Evolutionary conservation across 306 rosid species (phyloP).

Genomic region (Bauhinia variegata): DNA sequence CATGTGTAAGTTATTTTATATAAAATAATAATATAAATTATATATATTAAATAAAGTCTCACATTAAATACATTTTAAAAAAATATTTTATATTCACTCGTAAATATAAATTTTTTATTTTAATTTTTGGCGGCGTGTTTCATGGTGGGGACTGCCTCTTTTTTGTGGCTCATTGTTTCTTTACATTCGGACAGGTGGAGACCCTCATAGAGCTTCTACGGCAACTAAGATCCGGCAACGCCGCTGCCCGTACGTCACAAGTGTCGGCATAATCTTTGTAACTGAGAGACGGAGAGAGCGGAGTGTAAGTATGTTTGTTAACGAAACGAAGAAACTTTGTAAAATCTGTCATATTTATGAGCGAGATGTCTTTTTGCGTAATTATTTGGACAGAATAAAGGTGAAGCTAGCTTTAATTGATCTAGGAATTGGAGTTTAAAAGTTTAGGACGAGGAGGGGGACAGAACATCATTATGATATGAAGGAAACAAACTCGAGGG

Average conservation of each 20-base stretch:
- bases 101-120: too few relatives aligned
- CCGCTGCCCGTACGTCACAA: constrained; percentile 50
- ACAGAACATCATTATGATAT: background rate
- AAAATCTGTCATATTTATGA: background rate
- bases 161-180: constrained; percentile 44
- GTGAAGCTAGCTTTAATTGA: background rate
- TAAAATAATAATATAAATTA: too few relatives aligned
- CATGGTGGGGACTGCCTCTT: background rate
- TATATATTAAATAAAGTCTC: too few relatives aligned
- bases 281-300: constrained; percentile 38
- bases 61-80: background rate
- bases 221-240: constrained; percentile 86
- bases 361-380: background rate
- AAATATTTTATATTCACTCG: too few relatives aligned
- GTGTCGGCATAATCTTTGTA: constrained; percentile 46
- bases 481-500: background rate
- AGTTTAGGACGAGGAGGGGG: background rate
- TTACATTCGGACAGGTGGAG: constrained; percentile 76
- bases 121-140: too few relatives aligned
- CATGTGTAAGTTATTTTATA: too few relatives aligned
- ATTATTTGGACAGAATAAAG: too few relatives aligned
- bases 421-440: background rate
- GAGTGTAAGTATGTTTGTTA: too few relatives aligned
- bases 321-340: too few relatives aligned
- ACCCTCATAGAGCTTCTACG: constrained; percentile 82